Conservation (phyloP, 305 asterid species). For the Plantago coronopus region DNA sequence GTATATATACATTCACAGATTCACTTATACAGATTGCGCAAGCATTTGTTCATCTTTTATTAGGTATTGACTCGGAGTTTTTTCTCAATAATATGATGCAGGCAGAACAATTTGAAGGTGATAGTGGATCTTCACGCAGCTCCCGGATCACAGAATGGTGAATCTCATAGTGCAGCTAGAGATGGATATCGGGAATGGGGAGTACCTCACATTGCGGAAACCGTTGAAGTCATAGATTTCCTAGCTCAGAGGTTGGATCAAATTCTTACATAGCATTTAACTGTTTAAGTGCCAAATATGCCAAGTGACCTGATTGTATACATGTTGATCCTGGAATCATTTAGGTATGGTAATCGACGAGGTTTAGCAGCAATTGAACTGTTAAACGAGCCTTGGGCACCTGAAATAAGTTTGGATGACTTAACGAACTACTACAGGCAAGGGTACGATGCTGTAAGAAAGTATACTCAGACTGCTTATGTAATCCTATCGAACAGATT, state of each 20-base stretch:
- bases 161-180: conserved; percentile 82
- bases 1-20: no score
- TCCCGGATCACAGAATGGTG: conserved; percentile 82
- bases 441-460: conserved; percentile 61
- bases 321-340: not conserved
- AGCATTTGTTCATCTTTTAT: no score
- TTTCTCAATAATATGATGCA: no score
- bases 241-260: conserved; percentile 63
- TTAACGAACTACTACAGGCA: conserved; percentile 56
- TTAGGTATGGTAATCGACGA: conserved; percentile 70
- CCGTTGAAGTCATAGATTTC: conserved; percentile 58
- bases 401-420: conserved; percentile 53
- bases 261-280: not conserved
- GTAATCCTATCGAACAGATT: conserved; percentile 78
- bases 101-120: conserved; percentile 41
- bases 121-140: conserved; percentile 86
- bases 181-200: conserved; percentile 81
- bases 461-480: conserved; percentile 60
- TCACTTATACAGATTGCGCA: no score
- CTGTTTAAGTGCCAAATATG: not conserved
- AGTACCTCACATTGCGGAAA: conserved; percentile 45
- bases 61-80: no score
- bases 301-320: not conserved
- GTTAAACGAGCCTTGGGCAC: conserved; percentile 69
- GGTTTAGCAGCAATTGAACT: conserved; percentile 79